phyloP scores from a whole-genome alignment of 768 basidiomycete species.

The Nidularia pulvinata region DNA sequence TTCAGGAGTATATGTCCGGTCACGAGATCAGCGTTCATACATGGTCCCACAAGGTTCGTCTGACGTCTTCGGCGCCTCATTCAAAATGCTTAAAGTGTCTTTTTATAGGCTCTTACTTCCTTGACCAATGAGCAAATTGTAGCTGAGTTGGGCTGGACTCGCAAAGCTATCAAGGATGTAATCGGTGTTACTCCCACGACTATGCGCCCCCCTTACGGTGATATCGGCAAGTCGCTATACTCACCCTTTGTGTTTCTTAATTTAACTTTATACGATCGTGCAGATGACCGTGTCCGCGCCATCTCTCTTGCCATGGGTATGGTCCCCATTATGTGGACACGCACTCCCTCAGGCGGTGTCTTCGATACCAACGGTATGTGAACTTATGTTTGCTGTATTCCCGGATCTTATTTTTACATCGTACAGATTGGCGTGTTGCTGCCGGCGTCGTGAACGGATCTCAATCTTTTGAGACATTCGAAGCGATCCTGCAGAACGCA shows the following conservation, averaged over 20 bases:
- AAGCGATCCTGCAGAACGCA: constrained; percentile 73
- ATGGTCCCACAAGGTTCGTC: constrained; percentile 79
- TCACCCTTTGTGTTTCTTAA: not conserved
- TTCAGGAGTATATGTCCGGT: constrained; percentile 79
- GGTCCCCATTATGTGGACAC: constrained; percentile 90
- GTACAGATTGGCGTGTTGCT: constrained; percentile 85
- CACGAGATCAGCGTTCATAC: constrained; percentile 88
- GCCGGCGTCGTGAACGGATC: constrained; percentile 69
- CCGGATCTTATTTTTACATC: constrained; percentile 1
- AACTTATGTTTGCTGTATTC: not conserved
- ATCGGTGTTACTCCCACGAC: constrained; percentile 76
- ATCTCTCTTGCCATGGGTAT: constrained; percentile 92
- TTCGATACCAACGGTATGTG: constrained; percentile 74
- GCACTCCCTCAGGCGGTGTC: constrained; percentile 43
- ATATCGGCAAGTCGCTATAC: constrained; percentile 50
- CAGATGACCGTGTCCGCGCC: constrained; percentile 91
- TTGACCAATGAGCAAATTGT: constrained; percentile 85
- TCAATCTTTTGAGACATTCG: constrained; percentile 67
- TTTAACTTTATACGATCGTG: not conserved
- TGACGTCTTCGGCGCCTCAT: not conserved
- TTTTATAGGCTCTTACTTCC: constrained; percentile 60
- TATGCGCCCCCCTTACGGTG: constrained; percentile 84
- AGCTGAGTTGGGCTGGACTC: constrained; percentile 93
- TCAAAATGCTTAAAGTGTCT: too few relatives aligned
- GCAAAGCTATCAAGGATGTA: constrained; percentile 76